Evolutionary conservation across 768 basidiomycete genomes (phyloP).

Genomic region (Cystofilobasidium capitatum): DNA sequence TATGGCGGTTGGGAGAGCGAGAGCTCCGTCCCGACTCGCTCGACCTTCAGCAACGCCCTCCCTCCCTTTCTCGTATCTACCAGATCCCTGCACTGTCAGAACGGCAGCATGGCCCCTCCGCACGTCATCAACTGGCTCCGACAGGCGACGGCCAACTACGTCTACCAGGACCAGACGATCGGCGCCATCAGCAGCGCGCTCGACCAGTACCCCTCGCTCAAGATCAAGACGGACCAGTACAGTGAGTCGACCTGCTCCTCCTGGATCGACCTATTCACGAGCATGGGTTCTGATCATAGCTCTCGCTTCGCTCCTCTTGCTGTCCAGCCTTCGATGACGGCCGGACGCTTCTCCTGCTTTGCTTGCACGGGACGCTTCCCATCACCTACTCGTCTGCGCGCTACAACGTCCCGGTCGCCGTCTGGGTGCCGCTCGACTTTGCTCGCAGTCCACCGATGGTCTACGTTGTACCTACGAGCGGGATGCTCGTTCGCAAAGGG

Average conservation of each 20-base stretch:
- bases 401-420: constrained; percentile 87
- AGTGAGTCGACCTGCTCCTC: constrained; percentile 31
- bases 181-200: constrained; percentile 32
- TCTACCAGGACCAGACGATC: constrained; percentile 10
- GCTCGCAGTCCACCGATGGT: constrained; percentile 70
- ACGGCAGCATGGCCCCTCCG: constrained; percentile 16
- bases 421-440: constrained; percentile 81
- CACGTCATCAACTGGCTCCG: constrained; percentile 21
- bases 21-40: too few relatives aligned
- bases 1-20: too few relatives aligned
- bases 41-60: too few relatives aligned
- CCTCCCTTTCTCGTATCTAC: too few relatives aligned
- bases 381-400: constrained; percentile 63
- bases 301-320: background rate
- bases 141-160: constrained; percentile 8
- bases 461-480: constrained; percentile 82
- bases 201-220: constrained; percentile 31
- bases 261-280: background rate
- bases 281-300: background rate
- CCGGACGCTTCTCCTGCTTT: constrained; percentile 79
- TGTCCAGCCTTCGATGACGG: constrained; percentile 81
- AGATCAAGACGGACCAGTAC: constrained; percentile 41
- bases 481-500: constrained; percentile 77
- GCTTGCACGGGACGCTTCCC: constrained; percentile 80
- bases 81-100: too few relatives aligned